Evolutionary conservation across 495 filamentous ascomycete genomes (phyloP).

Genomic region (Lasiosphaeriaceae sp.): DNA sequence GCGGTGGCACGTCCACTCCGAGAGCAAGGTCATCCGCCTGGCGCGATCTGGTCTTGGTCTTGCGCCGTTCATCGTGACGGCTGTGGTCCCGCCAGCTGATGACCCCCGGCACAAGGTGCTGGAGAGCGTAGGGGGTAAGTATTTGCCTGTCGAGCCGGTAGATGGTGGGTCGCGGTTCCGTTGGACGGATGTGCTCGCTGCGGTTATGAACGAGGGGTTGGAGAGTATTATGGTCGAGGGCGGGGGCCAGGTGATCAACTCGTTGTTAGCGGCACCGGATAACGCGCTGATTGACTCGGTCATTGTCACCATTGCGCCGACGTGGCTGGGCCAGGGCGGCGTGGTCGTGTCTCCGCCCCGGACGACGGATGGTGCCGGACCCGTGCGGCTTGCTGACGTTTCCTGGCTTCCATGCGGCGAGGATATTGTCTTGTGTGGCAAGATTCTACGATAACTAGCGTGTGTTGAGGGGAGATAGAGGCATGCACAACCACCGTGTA

Average conservation of each 20-base stretch:
- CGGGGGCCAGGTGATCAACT: conserved; percentile 72
- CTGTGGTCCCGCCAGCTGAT: conserved; percentile 14
- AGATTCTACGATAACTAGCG: conserved; percentile 23
- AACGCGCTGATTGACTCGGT: conserved; percentile 65
- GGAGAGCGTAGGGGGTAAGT: conserved; percentile 36
- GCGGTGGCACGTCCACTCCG: conserved; percentile 59
- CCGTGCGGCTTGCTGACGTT: conserved; percentile 60
- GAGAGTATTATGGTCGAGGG: conserved; percentile 87
- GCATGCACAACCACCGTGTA: too few species aligned
- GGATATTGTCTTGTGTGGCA: conserved; percentile 76
- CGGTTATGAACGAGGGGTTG: conserved; percentile 56
- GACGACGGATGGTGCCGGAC: conserved; percentile 47
- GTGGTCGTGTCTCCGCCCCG: conserved; percentile 65
- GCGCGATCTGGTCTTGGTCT: conserved; percentile 64
- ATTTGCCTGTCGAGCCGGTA: conserved; percentile 22
- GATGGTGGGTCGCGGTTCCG: conserved; percentile 20
- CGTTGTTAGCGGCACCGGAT: conserved; percentile 60
- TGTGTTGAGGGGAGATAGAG: too few species aligned
- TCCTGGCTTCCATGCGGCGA: conserved; percentile 70
- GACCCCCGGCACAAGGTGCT: conserved; percentile 20
- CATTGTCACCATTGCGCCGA: conserved; percentile 80
- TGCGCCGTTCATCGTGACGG: conserved; percentile 63
- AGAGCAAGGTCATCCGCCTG: conserved; percentile 59
- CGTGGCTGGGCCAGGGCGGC: conserved; percentile 74
- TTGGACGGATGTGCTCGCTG: conserved; percentile 61